These are phyloP conservation scores for Micractinium sp. DNA, from an alignment of 139 green algal genomes.

Conservation along the genomic window DNA sequence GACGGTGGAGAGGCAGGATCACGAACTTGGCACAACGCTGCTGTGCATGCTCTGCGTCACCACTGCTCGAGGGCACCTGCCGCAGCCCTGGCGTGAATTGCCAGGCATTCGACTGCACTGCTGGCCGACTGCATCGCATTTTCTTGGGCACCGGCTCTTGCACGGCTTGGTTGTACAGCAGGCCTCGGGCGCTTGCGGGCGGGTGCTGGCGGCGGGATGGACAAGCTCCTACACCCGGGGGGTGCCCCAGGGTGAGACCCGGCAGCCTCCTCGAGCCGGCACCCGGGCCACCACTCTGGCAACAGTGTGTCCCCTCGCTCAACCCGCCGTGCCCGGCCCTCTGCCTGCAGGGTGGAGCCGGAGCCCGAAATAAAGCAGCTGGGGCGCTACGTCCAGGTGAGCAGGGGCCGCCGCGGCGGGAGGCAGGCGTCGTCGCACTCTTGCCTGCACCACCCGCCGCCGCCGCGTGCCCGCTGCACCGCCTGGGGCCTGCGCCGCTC, in stretches of 20 bases:
- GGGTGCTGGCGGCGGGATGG: not conserved
- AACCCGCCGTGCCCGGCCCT: not conserved
- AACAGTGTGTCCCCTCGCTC: not conserved
- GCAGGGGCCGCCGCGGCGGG: not conserved
- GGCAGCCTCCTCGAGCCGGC: not conserved
- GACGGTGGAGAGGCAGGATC: too few relatives aligned
- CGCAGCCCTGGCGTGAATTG: too few relatives aligned
- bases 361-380: constrained; percentile 27
- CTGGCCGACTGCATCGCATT: too few relatives aligned
- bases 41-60: too few relatives aligned
- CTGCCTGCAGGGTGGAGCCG: not conserved
- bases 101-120: too few relatives aligned
- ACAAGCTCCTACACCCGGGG: not conserved
- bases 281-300: not conserved
- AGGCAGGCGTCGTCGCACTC: not conserved
- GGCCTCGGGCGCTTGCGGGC: not conserved
- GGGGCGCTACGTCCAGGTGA: constrained; percentile 37
- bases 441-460: not conserved
- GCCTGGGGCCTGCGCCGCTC: too few relatives aligned
- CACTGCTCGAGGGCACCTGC: too few relatives aligned
- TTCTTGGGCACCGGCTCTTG: too few relatives aligned
- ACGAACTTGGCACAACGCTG: too few relatives aligned
- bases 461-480: not conserved
- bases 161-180: not conserved
- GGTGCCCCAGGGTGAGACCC: not conserved